A percentile compares a stretch with the other conserved stretches of the same genome.
phyloP scores from a whole-genome alignment of 345 rosid species.

The thale cress (Arabidopsis thaliana) region TAIR10.1 NC_003070.9:9257001-9257500 shows the following conservation, averaged over 20 bases:
- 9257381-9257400: conserved; percentile 5
- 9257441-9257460: no score
- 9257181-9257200: conserved; percentile 30
- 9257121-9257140: conserved; percentile 7
- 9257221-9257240: not conserved
- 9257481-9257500: no score
- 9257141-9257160: conserved; percentile 18
- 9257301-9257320: not conserved
- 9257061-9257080: conserved; percentile 36
- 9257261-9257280: no score
- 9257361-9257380: conserved; percentile 16
- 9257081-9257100: conserved; percentile 29
- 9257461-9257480: no score
- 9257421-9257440: not conserved
- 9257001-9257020: conserved; percentile 25
- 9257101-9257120: conserved; percentile 27
- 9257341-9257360: conserved; percentile 18
- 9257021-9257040: conserved; percentile 22
- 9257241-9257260: not conserved
- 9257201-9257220: not conserved
- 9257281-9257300: not conserved
- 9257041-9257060: conserved; percentile 29
- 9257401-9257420: not conserved
- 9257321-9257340: not conserved
- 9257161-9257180: conserved; percentile 14